A percentile compares a stretch with the other conserved stretches of the same genome.
phyloP scores from a whole-genome alignment of 257 asterid species.

The Penstemon davidsonii region DNA sequence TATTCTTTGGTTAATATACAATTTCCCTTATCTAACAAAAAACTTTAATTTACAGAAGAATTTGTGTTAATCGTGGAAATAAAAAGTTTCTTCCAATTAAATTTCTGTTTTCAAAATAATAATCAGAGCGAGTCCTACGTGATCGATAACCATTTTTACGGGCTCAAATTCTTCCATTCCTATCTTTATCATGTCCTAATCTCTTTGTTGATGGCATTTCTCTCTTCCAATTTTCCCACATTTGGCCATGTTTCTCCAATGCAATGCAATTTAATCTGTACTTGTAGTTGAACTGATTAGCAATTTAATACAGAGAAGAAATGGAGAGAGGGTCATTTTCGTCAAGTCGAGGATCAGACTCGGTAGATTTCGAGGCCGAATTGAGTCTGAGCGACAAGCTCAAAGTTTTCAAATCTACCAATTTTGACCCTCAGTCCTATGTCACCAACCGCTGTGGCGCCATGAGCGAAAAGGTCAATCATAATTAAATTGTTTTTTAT shows the following conservation, averaged over 20 bases:
- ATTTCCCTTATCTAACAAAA: too few relatives aligned
- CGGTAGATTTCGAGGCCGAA: conserved; percentile 67
- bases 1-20: too few relatives aligned
- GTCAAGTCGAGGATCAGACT: conserved; percentile 52
- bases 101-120: too few relatives aligned
- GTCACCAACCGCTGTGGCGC: conserved; percentile 56
- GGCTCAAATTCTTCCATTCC: too few relatives aligned
- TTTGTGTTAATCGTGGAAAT: too few relatives aligned
- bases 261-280: background rate
- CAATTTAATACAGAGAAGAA: conserved; percentile 6
- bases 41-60: too few relatives aligned
- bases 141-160: too few relatives aligned
- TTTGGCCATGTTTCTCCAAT: background rate
- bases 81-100: too few relatives aligned
- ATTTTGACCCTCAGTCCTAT: conserved; percentile 60
- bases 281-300: background rate
- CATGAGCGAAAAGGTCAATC: conserved; percentile 71
- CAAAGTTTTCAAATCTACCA: conserved; percentile 63
- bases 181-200: background rate
- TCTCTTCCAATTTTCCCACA: background rate
- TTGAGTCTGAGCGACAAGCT: conserved; percentile 68
- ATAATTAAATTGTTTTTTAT: too few relatives aligned
- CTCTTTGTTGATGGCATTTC: background rate
- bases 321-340: conserved; percentile 61
- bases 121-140: too few relatives aligned